phyloP scores from a whole-genome alignment of 148 eudicot genomes.

The Arctostaphylos glauca region DNA sequence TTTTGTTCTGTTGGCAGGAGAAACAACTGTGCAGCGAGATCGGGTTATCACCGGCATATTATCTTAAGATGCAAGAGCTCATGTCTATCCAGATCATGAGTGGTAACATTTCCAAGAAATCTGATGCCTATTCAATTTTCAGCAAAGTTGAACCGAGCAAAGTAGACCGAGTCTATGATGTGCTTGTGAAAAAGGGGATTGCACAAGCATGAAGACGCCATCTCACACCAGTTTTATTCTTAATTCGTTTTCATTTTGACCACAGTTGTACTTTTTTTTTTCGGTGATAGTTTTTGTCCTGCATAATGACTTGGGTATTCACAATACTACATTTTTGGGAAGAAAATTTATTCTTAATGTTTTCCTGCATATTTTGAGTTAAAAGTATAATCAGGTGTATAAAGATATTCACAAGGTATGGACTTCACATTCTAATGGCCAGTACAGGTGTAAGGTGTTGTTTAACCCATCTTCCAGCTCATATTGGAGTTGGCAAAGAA shows the following conservation, averaged over 20 bases:
- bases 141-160: conserved; percentile 61
- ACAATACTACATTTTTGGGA: too few relatives aligned
- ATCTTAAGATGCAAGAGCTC: conserved; percentile 60
- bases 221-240: not conserved
- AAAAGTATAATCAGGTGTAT: conserved; percentile 17
- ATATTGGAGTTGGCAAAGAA: conserved; percentile 61
- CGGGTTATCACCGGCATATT: conserved; percentile 62
- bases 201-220: conserved; percentile 33
- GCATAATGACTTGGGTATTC: too few relatives aligned
- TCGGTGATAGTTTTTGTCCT: not conserved
- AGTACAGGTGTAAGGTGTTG: conserved; percentile 49
- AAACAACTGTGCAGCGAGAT: conserved; percentile 68
- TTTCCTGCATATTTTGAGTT: not conserved
- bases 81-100: conserved; percentile 61
- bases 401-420: conserved; percentile 43
- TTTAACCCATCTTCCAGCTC: conserved; percentile 54
- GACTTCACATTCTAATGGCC: conserved; percentile 31
- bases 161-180: conserved; percentile 78
- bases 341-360: not conserved
- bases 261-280: not conserved
- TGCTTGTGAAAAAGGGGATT: conserved; percentile 75
- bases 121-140: conserved; percentile 65
- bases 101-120: conserved; percentile 54
- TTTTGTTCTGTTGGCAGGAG: conserved; percentile 44
- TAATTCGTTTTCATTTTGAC: not conserved